phyloP scores from a whole-genome alignment of 768 basidiomycete genomes.

The Panaeolus cyanescens region DNA sequence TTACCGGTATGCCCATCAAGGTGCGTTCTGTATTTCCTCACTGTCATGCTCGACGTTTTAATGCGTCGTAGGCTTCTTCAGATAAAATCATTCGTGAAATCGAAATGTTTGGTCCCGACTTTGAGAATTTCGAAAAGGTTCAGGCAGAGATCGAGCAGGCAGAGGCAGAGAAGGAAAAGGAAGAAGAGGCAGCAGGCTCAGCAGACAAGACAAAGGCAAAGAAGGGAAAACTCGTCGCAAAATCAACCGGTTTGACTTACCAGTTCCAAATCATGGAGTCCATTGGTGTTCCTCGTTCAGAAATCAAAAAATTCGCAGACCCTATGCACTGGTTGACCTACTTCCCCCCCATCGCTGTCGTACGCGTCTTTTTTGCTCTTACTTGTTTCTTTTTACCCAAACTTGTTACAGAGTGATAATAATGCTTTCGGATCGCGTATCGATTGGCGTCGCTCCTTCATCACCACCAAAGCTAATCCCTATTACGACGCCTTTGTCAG shows the following conservation, averaged over 20 bases:
- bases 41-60: not conserved
- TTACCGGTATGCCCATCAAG: slow-evolving; percentile 99
- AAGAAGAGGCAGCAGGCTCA: slow-evolving; percentile 41
- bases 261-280: slow-evolving; percentile 99
- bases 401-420: slow-evolving; percentile 55
- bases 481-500: slow-evolving; percentile 97
- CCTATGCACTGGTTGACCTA: slow-evolving; percentile 90
- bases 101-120: slow-evolving; percentile 91
- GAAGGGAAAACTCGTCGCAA: slow-evolving; percentile 93
- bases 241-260: slow-evolving; percentile 91
- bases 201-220: slow-evolving; percentile 77
- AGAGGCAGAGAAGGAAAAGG: slow-evolving; percentile 48
- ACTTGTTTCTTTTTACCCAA: not conserved
- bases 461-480: slow-evolving; percentile 94
- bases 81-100: slow-evolving; percentile 99
- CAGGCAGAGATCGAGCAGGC: slow-evolving; percentile 45
- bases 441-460: slow-evolving; percentile 94
- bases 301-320: slow-evolving; percentile 97
- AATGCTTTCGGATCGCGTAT: slow-evolving; percentile 90
- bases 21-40: slow-evolving; percentile 44
- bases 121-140: slow-evolving; percentile 64
- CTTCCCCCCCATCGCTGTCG: slow-evolving; percentile 95
- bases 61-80: slow-evolving; percentile 71
- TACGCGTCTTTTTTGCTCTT: slow-evolving; percentile 35
- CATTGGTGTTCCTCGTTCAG: slow-evolving; percentile 81